Conservation (phyloP, 2,329 filamentous ascomycete species). For the Westerdykella ornata region DNA sequence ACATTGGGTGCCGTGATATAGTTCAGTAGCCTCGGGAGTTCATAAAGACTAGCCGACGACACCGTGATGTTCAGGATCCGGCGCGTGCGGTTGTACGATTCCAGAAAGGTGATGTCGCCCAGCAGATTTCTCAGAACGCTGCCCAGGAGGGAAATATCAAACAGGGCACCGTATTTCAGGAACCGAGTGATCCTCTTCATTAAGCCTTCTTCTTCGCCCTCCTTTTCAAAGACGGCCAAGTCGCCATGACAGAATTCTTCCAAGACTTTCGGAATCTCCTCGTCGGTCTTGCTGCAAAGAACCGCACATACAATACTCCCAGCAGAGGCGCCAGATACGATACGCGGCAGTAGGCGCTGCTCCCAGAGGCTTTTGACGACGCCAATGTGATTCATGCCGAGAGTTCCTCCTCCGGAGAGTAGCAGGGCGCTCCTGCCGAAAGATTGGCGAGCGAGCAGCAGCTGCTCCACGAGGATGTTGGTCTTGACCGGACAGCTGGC, state of each 20-base stretch:
- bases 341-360: slow-evolving; percentile 67
- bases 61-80: slow-evolving; percentile 92
- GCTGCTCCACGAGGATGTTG: slow-evolving; percentile 57
- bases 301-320: slow-evolving; percentile 81
- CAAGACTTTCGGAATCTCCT: slow-evolving; percentile 66
- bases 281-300: slow-evolving; percentile 69
- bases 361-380: slow-evolving; percentile 78
- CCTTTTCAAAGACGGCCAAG: slow-evolving; percentile 68
- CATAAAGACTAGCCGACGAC: slow-evolving; percentile 78
- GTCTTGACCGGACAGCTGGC: slow-evolving; percentile 51
- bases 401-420: slow-evolving; percentile 78
- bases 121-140: slow-evolving; percentile 74
- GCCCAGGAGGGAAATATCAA: slow-evolving; percentile 74
- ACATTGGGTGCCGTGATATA: slow-evolving; percentile 92
- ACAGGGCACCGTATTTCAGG: slow-evolving; percentile 74
- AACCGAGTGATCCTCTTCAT: slow-evolving; percentile 64
- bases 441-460: slow-evolving; percentile 67
- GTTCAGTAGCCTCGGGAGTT: slow-evolving; percentile 79
- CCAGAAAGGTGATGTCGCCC: slow-evolving; percentile 88
- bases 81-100: slow-evolving; percentile 90
- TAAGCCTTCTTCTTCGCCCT: slow-evolving; percentile 54
- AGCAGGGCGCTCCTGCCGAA: slow-evolving; percentile 80
- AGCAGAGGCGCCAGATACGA: slow-evolving; percentile 81
- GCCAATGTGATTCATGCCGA: slow-evolving; percentile 88
- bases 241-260: slow-evolving; percentile 71